A percentile compares a stretch with the other conserved stretches of the same genome.
Evolutionary conservation across 2,329 filamentous ascomycete genomes (phyloP).

Genomic region (Aspergillus ochraceoroseus): DNA sequence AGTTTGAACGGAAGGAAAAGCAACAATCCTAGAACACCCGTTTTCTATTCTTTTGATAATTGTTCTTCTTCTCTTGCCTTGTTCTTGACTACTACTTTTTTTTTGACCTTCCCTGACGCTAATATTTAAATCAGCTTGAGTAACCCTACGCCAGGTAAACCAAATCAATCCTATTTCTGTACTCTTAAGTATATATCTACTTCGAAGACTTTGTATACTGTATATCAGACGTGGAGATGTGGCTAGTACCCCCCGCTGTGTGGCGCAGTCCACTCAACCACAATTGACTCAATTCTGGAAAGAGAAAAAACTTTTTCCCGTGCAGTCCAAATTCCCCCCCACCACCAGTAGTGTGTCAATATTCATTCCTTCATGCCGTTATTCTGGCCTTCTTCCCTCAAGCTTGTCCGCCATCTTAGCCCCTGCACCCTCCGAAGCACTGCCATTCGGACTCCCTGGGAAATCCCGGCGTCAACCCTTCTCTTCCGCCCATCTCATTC

Average conservation of each 20-base stretch:
- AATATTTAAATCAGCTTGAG: too few species aligned
- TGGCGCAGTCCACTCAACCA: slow-evolving; percentile 2
- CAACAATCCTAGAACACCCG: neutral
- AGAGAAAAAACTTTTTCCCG: slow-evolving; percentile 13
- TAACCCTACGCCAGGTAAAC: too few species aligned
- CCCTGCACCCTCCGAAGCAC: slow-evolving; percentile 7
- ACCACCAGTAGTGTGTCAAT: slow-evolving; percentile 8
- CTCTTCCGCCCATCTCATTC: slow-evolving; percentile 8
- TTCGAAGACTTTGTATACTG: too few species aligned
- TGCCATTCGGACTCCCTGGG: slow-evolving; percentile 7
- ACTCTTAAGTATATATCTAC: too few species aligned
- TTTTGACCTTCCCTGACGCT: too few species aligned
- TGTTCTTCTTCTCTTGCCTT: neutral
- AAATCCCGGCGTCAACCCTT: slow-evolving; percentile 9
- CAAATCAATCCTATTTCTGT: too few species aligned
- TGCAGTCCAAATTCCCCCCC: slow-evolving; percentile 6
- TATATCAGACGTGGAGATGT: neutral
- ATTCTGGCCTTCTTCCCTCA: slow-evolving; percentile 12
- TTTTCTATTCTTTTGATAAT: neutral
- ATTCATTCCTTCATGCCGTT: slow-evolving; percentile 15
- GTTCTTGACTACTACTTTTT: too few species aligned
- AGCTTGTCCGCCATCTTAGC: slow-evolving; percentile 5
- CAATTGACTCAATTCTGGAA: slow-evolving; percentile 12
- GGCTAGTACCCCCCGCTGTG: neutral
- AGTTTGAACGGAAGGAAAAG: slow-evolving; percentile 9